Evolutionary conservation across 306 rosid species (phyloP), one percentile per base, ranked within the genome.

Genomic region (Cajanus cajan): DNA sequence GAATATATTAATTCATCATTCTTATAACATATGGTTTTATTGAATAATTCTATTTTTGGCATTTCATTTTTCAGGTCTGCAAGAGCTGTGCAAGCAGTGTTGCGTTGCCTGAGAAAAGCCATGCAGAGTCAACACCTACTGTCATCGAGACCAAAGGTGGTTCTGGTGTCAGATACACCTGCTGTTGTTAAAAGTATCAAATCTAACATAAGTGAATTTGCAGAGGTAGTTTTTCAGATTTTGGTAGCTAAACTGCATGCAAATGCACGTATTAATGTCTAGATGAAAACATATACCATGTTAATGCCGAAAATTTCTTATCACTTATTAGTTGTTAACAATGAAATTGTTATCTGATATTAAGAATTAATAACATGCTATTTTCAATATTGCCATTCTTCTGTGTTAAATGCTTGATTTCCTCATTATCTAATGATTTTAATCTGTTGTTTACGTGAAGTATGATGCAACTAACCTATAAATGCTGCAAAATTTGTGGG

Each of bases 161-260:
- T 93, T 67, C 13, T 92, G 65, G 97, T 91, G 68, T 95, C 98
- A 4, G 98, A 95, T 76, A 90, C 94, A 5, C 98, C 98, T 51
- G 85, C 93, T 28, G 85, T 93, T 43, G 77, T 91, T 47, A 91
- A 79, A 80, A 85, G 86, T 82, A 86, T 90, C 72, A 59, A 54
- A n/a, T 89, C 86, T 12, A 78, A 84, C 78, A 78, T 95, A 64
- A 85, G 88, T 80, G 86, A 87, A 85, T 87, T 91, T 85, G 94
- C 98, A 1, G 96, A 95, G 98, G 98, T 92, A 89, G 73, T 37
- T 64, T 62, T 62, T 68, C 68, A 79, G 43, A 45, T 68, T 47
- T 37, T 36, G 62, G n/a, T 19, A 44, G 54, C 31, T 52, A 37
- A 61, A 61, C 22, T 15, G 43, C 68, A 31, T 50, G 68, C 45